Base-by-base conservation (phyloP, 192 early-diverging fungal genomes). In the Mortierella alpina region DNA sequence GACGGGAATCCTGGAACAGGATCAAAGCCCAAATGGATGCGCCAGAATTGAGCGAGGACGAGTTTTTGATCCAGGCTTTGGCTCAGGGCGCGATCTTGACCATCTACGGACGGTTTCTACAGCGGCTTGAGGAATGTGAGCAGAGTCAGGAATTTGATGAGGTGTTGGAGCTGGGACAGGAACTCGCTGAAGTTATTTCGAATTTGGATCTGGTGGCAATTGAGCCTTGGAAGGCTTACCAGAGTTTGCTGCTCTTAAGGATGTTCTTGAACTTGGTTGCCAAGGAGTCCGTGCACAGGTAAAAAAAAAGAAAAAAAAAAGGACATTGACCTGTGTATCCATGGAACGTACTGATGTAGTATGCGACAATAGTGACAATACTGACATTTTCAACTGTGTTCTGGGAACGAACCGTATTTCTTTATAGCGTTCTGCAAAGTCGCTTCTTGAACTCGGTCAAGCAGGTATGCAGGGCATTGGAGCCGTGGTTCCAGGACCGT, bases 211-310 rank as follows among this genome's bases (percentile, higher is more conserved):
- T 80, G 18, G 46, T 59, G 52, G 70, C 60, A 11, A 64, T 67
- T 31, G 77, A 80, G 45, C 77, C 65, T 2, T 72, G 70, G 77
- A 80, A 80, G 60, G 70, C 70, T 18, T 72, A 80, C n/a, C 77
- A 72, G 54, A 68, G 63, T 15, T 45, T 80, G 17, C 31, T 80
- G 22, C 42, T 80, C 11, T 15, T 80, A 48, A 66, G 77, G 31
- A 80, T 80, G 77, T 80, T 80, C 44, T 48, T 80, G 31, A 68
- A 46, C 42, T 45, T 80, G 55, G 70, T 80, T 40, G 77, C 77
- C 48, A 80, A 80, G 54, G 77, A 80, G 22, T 80, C 77, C 9
- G 70, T 80, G 0, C 69, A 80, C 60, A 80, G 70, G 77, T 80
- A 68, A n/a, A 20, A 12, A 1, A 7, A 22, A 8, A n/a, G 31